A percentile compares a stretch with the other conserved stretches of the same genome.
These are phyloP conservation scores for Lunasporangiospora selenospora DNA, from an alignment of 192 early-diverging fungal species.

Conservation along the genomic window DNA sequence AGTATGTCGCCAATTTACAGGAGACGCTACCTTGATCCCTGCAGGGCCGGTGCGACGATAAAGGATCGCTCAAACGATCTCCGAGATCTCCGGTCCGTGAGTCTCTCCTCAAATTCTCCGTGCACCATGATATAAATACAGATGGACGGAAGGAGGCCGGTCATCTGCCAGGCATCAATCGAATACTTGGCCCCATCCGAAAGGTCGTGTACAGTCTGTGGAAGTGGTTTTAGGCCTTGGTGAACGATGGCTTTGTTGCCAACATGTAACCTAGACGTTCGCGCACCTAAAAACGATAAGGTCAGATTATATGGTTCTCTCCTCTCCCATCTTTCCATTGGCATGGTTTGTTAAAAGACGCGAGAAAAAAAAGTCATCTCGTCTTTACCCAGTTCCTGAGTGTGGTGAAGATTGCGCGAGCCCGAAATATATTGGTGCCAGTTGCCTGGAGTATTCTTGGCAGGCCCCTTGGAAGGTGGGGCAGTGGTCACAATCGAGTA, in stretches of 20 bases:
- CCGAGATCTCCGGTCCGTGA: too few relatives aligned
- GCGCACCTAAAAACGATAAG: slow-evolving; percentile 7
- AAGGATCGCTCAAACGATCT: slow-evolving; percentile 56
- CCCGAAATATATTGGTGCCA: slow-evolving; percentile 15
- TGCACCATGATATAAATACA: slow-evolving; percentile 41
- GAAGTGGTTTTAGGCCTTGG: slow-evolving; percentile 29
- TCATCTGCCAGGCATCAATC: slow-evolving; percentile 60
- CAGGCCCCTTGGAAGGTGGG: slow-evolving; percentile 4
- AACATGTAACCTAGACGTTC: slow-evolving; percentile 14
- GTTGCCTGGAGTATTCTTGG: background rate
- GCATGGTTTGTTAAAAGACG: too few relatives aligned
- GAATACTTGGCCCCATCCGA: slow-evolving; percentile 41
- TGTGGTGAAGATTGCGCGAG: slow-evolving; percentile 23
- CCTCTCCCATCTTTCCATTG: too few relatives aligned
- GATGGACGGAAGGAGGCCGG: slow-evolving; percentile 24
- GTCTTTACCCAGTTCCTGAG: slow-evolving; percentile 29
- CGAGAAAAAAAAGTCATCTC: too few relatives aligned
- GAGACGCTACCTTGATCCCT: slow-evolving; percentile 34
- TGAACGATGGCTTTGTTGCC: slow-evolving; percentile 29
- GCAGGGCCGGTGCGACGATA: slow-evolving; percentile 50
- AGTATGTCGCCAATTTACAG: background rate
- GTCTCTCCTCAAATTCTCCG: slow-evolving; percentile 38
- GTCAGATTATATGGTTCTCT: too few relatives aligned
- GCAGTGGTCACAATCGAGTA: slow-evolving; percentile 7
- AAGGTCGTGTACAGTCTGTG: slow-evolving; percentile 52